Conservation (phyloP, 768 basidiomycete species). For the Chalciporus chontae region DNA sequence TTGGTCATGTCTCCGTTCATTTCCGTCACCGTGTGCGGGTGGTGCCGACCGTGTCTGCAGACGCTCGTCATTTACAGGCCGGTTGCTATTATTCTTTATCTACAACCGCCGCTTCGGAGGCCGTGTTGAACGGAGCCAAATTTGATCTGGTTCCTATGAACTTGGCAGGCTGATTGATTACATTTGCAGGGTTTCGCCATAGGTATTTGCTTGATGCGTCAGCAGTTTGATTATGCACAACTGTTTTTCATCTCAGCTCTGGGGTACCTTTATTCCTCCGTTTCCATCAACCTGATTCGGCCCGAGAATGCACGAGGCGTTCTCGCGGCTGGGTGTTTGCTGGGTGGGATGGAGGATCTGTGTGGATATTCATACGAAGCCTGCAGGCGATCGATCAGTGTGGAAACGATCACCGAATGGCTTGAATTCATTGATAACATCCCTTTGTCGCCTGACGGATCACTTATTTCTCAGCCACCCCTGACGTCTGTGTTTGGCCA, state of each 20-base stretch:
- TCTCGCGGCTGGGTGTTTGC: constrained; percentile 78
- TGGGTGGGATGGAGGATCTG: constrained; percentile 86
- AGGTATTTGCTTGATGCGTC: constrained; percentile 39
- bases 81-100: constrained; percentile 12
- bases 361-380: constrained; percentile 75
- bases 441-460: constrained; percentile 46
- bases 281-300: constrained; percentile 63
- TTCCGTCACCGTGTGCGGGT: constrained; percentile 28
- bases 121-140: constrained; percentile 17
- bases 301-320: constrained; percentile 82
- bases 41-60: constrained; percentile 17
- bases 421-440: constrained; percentile 68
- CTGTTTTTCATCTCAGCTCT: constrained; percentile 46
- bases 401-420: constrained; percentile 75
- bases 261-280: constrained; percentile 76
- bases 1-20: constrained; percentile 26
- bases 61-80: constrained; percentile 14
- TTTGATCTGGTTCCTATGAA: constrained; percentile 7
- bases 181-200: constrained; percentile 65
- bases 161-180: constrained; percentile 17
- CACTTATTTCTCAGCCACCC: constrained; percentile 41
- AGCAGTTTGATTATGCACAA: constrained; percentile 17
- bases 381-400: constrained; percentile 71
- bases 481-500: constrained; percentile 65
- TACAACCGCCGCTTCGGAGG: constrained; percentile 18